These are phyloP conservation scores for Apiospora malaysiana DNA, from an alignment of 2,329 filamentous ascomycete genomes.

Conservation along the genomic window DNA sequence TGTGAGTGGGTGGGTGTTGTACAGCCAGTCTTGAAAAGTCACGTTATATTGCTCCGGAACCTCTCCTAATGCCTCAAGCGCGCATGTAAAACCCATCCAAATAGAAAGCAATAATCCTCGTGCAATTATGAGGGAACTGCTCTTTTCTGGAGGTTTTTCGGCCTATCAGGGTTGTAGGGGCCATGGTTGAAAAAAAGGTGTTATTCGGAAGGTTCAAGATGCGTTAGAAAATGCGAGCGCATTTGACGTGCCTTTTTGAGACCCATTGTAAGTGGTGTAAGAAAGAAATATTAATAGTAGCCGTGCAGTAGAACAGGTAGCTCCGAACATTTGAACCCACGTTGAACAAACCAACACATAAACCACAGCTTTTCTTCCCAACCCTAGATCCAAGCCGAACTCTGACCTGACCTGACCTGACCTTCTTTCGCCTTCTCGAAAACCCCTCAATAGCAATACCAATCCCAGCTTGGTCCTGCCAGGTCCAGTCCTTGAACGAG, in stretches of 20 bases:
- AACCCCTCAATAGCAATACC: neutral
- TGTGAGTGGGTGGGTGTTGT: slow-evolving; percentile 4
- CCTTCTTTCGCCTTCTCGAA: slow-evolving; percentile 5
- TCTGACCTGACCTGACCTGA: neutral
- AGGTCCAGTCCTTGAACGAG: neutral
- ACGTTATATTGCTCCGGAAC: too few relatives aligned
- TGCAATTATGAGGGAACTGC: too few relatives aligned
- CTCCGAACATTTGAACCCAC: slow-evolving; percentile 7
- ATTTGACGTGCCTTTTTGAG: too few relatives aligned
- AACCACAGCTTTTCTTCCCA: slow-evolving; percentile 1
- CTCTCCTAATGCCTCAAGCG: too few relatives aligned
- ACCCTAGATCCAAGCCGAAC: neutral
- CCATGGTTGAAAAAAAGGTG: too few relatives aligned
- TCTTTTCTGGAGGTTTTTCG: too few relatives aligned
- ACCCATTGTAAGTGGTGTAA: slow-evolving; percentile 1
- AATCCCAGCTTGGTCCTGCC: neutral
- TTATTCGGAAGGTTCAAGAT: too few relatives aligned
- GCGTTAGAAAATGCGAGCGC: too few relatives aligned
- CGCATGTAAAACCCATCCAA: too few relatives aligned
- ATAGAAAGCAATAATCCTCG: too few relatives aligned
- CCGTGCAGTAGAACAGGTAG: slow-evolving; percentile 3
- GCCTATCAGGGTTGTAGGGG: too few relatives aligned
- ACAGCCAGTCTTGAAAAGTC: too few relatives aligned
- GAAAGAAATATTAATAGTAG: slow-evolving; percentile 2
- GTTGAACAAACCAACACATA: slow-evolving; percentile 2